phyloP scores from a whole-genome alignment of 441 rosid species.

The Adansonia gregorii region DNA sequence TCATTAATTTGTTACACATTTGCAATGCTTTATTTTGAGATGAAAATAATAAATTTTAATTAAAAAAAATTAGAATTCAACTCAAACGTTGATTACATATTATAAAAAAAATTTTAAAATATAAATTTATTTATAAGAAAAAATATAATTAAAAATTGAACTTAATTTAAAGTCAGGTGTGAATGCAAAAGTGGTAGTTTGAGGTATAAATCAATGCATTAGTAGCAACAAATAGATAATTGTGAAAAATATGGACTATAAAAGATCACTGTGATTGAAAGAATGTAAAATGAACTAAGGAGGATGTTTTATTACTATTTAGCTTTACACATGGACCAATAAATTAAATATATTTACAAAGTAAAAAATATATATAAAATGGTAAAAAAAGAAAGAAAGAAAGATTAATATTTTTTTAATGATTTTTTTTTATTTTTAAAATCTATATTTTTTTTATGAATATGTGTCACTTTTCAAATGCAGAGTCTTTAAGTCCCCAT shows the following conservation, averaged over 20 bases:
- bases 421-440: neutral
- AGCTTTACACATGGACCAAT: conserved; percentile 31
- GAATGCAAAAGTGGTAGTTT: conserved; percentile 10
- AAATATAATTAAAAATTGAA: neutral
- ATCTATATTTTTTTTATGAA: neutral
- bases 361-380: neutral
- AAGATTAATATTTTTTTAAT: too few species aligned
- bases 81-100: too few species aligned
- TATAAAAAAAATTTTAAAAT: neutral
- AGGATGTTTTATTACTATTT: conserved; percentile 32
- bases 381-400: neutral
- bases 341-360: neutral
- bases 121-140: neutral
- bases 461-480: conserved; percentile 3
- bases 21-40: neutral
- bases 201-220: neutral
- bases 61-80: too few species aligned
- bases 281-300: conserved; percentile 32
- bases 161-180: neutral
- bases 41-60: neutral
- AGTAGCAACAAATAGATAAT: neutral
- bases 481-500: neutral
- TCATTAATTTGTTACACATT: neutral
- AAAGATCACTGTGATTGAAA: conserved; percentile 25
- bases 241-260: conserved; percentile 10